These are phyloP conservation scores for Pseudozyma flocculosa DNA, from an alignment of 1,284 basidiomycete species.

Conservation along the genomic window DNA sequence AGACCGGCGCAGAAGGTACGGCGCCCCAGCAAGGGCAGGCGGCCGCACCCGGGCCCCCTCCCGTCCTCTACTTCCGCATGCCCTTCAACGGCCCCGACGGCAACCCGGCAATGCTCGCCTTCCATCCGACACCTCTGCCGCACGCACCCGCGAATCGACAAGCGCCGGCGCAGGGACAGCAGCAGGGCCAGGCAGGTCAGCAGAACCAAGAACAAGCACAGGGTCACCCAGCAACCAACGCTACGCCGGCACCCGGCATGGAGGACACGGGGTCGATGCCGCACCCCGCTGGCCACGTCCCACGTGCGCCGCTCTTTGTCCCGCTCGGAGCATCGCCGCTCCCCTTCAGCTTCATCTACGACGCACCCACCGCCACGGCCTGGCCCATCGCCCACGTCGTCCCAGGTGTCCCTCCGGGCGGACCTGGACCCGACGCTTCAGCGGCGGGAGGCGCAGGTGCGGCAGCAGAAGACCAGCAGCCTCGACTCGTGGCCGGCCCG, in stretches of 20 bases:
- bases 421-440: constrained; percentile 10
- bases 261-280: constrained; percentile 9
- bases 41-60: constrained; percentile 6
- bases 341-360: constrained; percentile 50
- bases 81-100: constrained; percentile 35
- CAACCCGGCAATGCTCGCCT: constrained; percentile 34
- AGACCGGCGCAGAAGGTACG: too few species aligned
- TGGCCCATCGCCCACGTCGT: constrained; percentile 46
- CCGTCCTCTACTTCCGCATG: constrained; percentile 31
- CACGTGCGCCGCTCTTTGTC: constrained; percentile 42
- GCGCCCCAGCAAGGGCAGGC: too few species aligned
- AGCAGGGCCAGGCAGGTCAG: too few species aligned
- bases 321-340: constrained; percentile 44
- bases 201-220: too few species aligned
- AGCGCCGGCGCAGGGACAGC: not conserved
- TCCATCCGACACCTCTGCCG: constrained; percentile 32
- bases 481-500: constrained; percentile 37
- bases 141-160: not conserved
- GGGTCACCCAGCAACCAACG: too few species aligned
- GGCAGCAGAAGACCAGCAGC: constrained; percentile 11
- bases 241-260: too few species aligned
- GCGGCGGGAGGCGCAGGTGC: not conserved
- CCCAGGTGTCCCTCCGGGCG: constrained; percentile 23
- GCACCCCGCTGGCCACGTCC: constrained; percentile 29
- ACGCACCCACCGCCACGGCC: constrained; percentile 29